phyloP scores from a whole-genome alignment of 257 asterid species.

The Lavandula angustifolia region DNA sequence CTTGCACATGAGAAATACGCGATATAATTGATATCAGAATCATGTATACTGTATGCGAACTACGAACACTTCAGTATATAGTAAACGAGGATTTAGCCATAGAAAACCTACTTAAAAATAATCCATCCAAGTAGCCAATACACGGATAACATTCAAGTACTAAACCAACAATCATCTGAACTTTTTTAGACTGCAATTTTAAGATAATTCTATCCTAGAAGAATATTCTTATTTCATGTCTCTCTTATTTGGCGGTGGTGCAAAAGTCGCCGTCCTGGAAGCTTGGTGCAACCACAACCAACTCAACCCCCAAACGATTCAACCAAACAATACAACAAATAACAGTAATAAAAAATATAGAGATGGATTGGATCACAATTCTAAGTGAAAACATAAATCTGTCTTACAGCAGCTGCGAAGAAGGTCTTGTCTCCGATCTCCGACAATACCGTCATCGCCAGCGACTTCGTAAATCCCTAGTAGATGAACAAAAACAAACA shows the following conservation, averaged over 20 bases:
- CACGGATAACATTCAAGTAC: constrained; percentile 5
- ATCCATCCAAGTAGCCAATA: constrained; percentile 14
- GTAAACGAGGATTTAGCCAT: not conserved
- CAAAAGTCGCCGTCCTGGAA: constrained; percentile 8
- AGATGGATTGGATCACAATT: not conserved
- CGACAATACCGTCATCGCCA: constrained; percentile 89
- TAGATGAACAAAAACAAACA: constrained; percentile 21
- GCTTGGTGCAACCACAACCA: constrained; percentile 25
- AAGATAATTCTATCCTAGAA: too few relatives aligned
- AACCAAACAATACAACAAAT: constrained; percentile 3
- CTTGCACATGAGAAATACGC: not conserved
- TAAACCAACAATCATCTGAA: constrained; percentile 7
- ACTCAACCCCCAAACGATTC: not conserved
- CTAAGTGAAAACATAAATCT: not conserved
- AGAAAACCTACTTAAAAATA: not conserved
- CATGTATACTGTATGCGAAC: not conserved
- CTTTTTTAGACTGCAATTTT: too few relatives aligned
- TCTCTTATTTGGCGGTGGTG: not conserved
- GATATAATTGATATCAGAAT: not conserved
- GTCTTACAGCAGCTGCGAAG: constrained; percentile 91
- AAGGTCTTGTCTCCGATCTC: constrained; percentile 97
- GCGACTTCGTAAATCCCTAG: constrained; percentile 86
- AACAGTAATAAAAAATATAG: constrained; percentile 14
- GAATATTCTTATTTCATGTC: not conserved
- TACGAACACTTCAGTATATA: not conserved